Conservation (phyloP, 768 basidiomycete genomes). For the Tylopilus cervinicoccineus region DNA sequence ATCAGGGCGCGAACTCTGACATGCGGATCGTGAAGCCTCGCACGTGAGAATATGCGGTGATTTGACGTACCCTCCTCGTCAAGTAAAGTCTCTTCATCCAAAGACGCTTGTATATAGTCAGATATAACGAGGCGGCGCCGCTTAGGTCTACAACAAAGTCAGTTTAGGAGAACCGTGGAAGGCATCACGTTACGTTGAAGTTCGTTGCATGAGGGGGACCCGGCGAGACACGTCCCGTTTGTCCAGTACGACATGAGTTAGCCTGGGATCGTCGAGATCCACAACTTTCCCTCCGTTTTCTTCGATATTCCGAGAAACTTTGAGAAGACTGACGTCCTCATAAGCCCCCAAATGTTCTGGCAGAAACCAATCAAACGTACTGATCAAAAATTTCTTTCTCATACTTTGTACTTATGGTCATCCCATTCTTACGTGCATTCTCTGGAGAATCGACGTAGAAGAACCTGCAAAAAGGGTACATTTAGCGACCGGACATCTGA, state of each 20-base stretch:
- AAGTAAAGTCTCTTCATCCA: conserved; percentile 80
- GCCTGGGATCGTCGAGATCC: conserved; percentile 65
- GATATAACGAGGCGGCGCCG: conserved; percentile 72
- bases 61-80: conserved; percentile 66
- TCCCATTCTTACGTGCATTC: conserved; percentile 64
- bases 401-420: conserved; percentile 52
- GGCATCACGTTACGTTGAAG: conserved; percentile 54
- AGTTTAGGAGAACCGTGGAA: conserved; percentile 3
- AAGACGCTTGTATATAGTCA: conserved; percentile 71
- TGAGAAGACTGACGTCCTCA: conserved; percentile 44
- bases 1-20: conserved; percentile 27
- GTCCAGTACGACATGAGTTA: conserved; percentile 86
- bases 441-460: conserved; percentile 86
- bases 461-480: conserved; percentile 42
- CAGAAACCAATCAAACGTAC: conserved; percentile 36
- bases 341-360: neutral
- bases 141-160: conserved; percentile 56
- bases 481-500: neutral
- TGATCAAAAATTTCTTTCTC: conserved; percentile 49
- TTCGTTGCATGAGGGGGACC: conserved; percentile 62
- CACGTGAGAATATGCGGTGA: neutral
- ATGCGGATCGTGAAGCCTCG: conserved; percentile 2
- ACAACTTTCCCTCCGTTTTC: conserved; percentile 73
- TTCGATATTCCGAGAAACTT: conserved; percentile 48
- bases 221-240: conserved; percentile 77